Conservation (phyloP, 1,284 basidiomycete species). For the Malassezia sympodialis region DNA sequence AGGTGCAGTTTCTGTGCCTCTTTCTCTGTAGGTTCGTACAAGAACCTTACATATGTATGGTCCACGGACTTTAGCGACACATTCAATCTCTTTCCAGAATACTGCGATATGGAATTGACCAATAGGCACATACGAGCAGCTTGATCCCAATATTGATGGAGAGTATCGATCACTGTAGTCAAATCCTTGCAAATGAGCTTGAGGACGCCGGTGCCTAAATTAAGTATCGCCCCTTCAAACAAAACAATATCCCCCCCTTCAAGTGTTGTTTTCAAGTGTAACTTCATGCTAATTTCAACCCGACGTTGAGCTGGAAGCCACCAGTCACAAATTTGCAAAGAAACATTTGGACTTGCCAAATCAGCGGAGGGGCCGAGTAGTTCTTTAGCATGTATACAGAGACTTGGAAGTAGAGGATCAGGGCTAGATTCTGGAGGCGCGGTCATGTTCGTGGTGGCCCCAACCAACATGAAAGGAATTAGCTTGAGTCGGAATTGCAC, state of each 20-base stretch:
- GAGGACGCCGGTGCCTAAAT: neutral
- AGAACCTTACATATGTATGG: neutral
- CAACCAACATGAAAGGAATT: constrained; percentile 8
- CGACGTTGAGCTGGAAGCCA: constrained; percentile 5
- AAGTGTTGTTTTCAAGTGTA: neutral
- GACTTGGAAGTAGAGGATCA: constrained; percentile 12
- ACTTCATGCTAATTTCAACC: constrained; percentile 4
- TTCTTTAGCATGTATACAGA: constrained; percentile 5
- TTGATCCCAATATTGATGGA: constrained; percentile 10
- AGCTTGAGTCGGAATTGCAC: constrained; percentile 11
- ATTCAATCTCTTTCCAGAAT: neutral
- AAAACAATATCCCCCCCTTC: neutral
- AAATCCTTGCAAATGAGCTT: neutral
- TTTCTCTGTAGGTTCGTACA: neutral
- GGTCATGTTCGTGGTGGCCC: neutral
- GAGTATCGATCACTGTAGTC: neutral
- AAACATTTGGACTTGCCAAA: constrained; percentile 7
- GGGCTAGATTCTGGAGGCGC: neutral
- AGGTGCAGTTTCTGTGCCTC: neutral
- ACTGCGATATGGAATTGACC: neutral
- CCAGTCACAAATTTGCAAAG: constrained; percentile 13
- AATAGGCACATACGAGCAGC: constrained; percentile 5
- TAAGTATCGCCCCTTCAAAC: constrained; percentile 1
- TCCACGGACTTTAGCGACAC: neutral
- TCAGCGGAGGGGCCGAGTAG: neutral